A percentile compares a stretch with the other conserved stretches of the same genome.
Conservation (phyloP, 257 asterid species). For the Scutellaria galericulata region DNA sequence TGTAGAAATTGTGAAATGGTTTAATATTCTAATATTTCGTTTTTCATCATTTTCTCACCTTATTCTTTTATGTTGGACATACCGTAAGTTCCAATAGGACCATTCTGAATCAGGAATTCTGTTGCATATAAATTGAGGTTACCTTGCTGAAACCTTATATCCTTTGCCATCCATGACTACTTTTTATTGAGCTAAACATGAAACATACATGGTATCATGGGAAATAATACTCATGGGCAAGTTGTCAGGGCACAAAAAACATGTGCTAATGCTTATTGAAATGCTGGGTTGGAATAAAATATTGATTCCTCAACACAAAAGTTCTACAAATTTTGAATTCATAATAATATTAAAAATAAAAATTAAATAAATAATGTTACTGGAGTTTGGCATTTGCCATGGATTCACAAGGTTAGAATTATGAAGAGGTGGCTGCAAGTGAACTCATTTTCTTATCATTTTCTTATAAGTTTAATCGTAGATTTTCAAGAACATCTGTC, state of each 20-base stretch:
- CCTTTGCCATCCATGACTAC: neutral
- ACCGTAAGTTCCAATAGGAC: neutral
- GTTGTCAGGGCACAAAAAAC: too few relatives aligned
- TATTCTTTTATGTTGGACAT: neutral
- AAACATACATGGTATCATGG: neutral
- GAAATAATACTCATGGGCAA: neutral
- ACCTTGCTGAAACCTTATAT: neutral
- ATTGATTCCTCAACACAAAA: conserved; percentile 5
- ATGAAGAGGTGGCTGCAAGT: conserved; percentile 14
- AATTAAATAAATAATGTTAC: neutral
- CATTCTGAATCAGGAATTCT: conserved; percentile 2
- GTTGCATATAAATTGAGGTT: conserved; percentile 2
- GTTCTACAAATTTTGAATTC: conserved; percentile 3
- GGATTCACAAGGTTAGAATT: conserved; percentile 10
- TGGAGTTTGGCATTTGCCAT: neutral
- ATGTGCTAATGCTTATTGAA: neutral
- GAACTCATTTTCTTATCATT: conserved; percentile 2
- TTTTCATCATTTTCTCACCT: conserved; percentile 8
- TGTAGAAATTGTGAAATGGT: neutral
- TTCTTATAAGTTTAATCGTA: neutral
- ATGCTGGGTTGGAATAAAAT: neutral
- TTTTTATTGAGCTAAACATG: neutral
- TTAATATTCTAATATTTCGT: neutral
- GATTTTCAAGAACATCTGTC: neutral
- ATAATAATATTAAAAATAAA: neutral